Percentiles rank a stretch among this genome's conserved stretches.
These are phyloP conservation scores for Clausena lansium DNA, from an alignment of 345 rosid species.

Conservation along the genomic window DNA sequence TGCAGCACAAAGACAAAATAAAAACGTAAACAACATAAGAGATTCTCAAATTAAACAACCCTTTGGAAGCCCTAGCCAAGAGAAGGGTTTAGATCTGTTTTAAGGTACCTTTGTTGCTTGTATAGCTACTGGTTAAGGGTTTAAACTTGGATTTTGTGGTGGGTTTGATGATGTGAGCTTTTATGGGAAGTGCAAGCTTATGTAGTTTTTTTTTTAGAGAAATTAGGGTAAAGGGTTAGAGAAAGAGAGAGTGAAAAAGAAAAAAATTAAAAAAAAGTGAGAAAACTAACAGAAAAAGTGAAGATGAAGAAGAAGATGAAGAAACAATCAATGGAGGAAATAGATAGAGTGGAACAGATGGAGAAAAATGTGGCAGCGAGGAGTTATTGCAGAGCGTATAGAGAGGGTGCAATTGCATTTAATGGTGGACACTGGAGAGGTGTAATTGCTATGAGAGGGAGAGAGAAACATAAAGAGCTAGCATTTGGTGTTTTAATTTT, in stretches of 20 bases:
- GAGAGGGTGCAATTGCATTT: conserved; percentile 81
- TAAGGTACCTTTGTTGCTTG: conserved; percentile 10
- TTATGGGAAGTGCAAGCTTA: conserved; percentile 17
- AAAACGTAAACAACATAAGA: conserved; percentile 9
- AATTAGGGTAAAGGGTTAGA: conserved; percentile 7
- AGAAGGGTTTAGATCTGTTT: conserved; percentile 19
- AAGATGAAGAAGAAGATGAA: neutral
- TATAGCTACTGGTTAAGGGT: neutral
- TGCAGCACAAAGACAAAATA: conserved; percentile 14
- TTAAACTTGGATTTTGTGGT: neutral
- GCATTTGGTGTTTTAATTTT: conserved; percentile 17
- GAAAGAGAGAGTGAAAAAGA: neutral
- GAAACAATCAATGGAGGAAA: conserved; percentile 4
- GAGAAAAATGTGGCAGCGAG: conserved; percentile 36
- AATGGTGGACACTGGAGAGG: conserved; percentile 46
- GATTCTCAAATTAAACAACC: neutral
- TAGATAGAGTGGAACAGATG: conserved; percentile 19
- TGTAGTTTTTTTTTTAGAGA: neutral
- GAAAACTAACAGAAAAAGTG: neutral
- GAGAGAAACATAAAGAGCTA: conserved; percentile 19
- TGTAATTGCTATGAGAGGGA: conserved; percentile 33
- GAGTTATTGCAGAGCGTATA: conserved; percentile 69
- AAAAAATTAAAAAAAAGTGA: neutral
- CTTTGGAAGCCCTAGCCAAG: conserved; percentile 10
- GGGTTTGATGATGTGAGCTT: conserved; percentile 8